Evolutionary conservation across 805 yeast genomes (phyloP).

Genomic region (Schwanniomyces sp.): DNA sequence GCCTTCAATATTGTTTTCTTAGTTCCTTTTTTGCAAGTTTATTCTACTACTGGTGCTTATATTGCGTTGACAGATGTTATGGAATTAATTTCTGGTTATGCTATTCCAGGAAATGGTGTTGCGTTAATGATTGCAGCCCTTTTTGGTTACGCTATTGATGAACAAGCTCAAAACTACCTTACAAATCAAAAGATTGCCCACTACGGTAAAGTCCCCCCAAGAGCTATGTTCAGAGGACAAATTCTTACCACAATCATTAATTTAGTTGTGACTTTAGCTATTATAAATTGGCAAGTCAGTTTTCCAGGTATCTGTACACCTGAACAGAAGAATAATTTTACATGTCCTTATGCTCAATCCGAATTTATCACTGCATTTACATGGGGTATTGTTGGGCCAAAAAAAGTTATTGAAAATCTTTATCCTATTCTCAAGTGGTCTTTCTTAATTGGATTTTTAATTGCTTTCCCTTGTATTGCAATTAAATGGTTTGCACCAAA

Average conservation of each 20-base stretch:
- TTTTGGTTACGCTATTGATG: slow-evolving; percentile 27
- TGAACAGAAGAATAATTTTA: slow-evolving; percentile 19
- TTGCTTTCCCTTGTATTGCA: slow-evolving; percentile 24
- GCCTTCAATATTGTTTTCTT: slow-evolving; percentile 20
- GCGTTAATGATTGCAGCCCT: slow-evolving; percentile 22
- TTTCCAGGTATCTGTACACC: slow-evolving; percentile 33
- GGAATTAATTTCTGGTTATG: slow-evolving; percentile 23
- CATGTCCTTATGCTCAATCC: slow-evolving; percentile 43
- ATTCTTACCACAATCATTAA: slow-evolving; percentile 42
- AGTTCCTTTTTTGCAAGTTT: slow-evolving; percentile 16
- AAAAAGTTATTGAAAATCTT: slow-evolving; percentile 38
- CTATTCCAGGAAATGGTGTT: slow-evolving; percentile 23
- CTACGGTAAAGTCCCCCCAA: slow-evolving; percentile 41
- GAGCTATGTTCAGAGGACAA: slow-evolving; percentile 37
- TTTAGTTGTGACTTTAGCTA: slow-evolving; percentile 38
- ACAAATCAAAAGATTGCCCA: slow-evolving; percentile 33
- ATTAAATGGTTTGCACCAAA: slow-evolving; percentile 38
- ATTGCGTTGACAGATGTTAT: slow-evolving; percentile 16
- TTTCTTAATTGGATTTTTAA: slow-evolving; percentile 49
- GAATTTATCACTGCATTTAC: slow-evolving; percentile 45
- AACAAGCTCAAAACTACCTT: slow-evolving; percentile 29
- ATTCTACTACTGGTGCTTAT: slow-evolving; percentile 12
- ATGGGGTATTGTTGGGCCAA: slow-evolving; percentile 43
- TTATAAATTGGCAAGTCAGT: slow-evolving; percentile 42
- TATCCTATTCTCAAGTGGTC: slow-evolving; percentile 48